Base-by-base conservation (phyloP, 352 stramenopile genomes). In the Globisporangium middletonii region DNA sequence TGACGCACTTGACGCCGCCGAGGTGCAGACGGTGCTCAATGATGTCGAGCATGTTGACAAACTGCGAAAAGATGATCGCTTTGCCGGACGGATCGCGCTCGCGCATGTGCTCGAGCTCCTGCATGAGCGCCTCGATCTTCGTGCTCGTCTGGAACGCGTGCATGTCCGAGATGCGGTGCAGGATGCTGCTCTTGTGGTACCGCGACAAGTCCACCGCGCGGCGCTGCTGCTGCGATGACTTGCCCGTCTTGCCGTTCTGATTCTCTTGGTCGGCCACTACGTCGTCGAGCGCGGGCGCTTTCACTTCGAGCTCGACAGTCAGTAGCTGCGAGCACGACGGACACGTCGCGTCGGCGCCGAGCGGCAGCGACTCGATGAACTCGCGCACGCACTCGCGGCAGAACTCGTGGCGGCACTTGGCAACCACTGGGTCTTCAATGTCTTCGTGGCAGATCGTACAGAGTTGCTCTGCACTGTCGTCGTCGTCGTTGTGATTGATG, bases 31-130 rank as follows among this genome's bases (percentile, higher is more conserved):
- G 87, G 75, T 97, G 98, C 57, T 99, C 86, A 62, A 99, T 95
- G 15, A 99, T 86, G 71, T 99, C 97, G 3, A 99, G 84, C 96
- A 99, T 99, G 60, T 99, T 99, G 23, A 99, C 96, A 75, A 99
- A 99, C 69, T 97, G 85, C 4, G 89, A 98, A 61, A 99, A 99
- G 11, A 99, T 94, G 50, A 99, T 98, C 1, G 96, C 96, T 76
- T 99, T 99, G 49, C 88, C 94, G 1, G 92, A 96, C 12, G 91
- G 91, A 65, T 98, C 97, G 0, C 80, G 79, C 55, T 81, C 50
- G 26, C 94, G 80, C 95, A 99, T 99, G 37, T 86, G 67, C 50
- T 98, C 81, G 0, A 99, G 69, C 65, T 99, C 96, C 63, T 98
- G 78, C 68, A 99, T 96, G 6, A 99, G 65, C 4, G 97, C 97